Evolutionary conservation across 83 land plant genomes (phyloP).

Genomic region (Diphasiastrum complanatum): DNA sequence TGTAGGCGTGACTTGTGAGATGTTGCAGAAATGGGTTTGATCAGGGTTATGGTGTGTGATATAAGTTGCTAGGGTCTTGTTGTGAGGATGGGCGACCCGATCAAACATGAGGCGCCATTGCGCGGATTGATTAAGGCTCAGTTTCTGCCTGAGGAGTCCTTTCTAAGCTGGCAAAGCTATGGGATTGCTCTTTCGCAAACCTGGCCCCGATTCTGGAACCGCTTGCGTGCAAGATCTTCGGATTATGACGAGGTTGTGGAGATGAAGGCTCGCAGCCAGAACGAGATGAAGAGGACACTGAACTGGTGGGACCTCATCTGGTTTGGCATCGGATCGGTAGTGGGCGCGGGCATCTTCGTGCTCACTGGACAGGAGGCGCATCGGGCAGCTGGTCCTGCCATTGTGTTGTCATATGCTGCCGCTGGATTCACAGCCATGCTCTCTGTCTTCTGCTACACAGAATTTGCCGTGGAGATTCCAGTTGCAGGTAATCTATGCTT

Average conservation of each 20-base stretch:
- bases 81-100: no score
- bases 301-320: conserved; percentile 69
- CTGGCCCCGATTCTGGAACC: conserved; percentile 43
- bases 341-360: conserved; percentile 73
- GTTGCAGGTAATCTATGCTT: conserved; percentile 48
- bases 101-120: no score
- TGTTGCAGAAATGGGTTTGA: no score
- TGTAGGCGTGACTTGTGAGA: no score
- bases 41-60: no score
- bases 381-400: conserved; percentile 65
- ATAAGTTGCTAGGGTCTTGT: no score
- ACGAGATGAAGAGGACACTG: conserved; percentile 45
- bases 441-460: conserved; percentile 75
- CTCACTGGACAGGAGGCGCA: conserved; percentile 70
- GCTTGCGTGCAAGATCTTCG: conserved; percentile 44
- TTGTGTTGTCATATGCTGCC: conserved; percentile 61
- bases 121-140: conserved; percentile 26
- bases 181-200: conserved; percentile 48
- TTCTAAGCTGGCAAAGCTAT: conserved; percentile 51
- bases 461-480: conserved; percentile 79
- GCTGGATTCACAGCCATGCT: conserved; percentile 82
- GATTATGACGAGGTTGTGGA: conserved; percentile 44
- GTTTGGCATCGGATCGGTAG: conserved; percentile 59
- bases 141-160: conserved; percentile 76
- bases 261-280: conserved; percentile 27